A percentile compares a stretch with the other conserved stretches of the same genome.
phyloP scores from a whole-genome alignment of 495 filamentous ascomycete genomes.

The Penicillium turbatum region DNA sequence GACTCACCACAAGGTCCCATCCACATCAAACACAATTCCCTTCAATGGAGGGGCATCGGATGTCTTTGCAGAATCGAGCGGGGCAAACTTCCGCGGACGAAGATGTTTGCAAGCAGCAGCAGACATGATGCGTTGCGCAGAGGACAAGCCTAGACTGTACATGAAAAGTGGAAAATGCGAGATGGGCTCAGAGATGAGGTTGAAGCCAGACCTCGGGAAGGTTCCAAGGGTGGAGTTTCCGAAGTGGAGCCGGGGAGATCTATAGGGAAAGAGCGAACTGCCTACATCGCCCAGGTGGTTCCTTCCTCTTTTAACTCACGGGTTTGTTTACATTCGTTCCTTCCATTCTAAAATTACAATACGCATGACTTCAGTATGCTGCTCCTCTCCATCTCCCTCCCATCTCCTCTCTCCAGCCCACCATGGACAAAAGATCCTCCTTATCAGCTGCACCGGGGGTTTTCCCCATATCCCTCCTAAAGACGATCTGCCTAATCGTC shows the following conservation, averaged over 20 bases:
- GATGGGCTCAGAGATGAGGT: not conserved
- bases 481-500: conserved; percentile 12
- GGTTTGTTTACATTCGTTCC: not conserved
- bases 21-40: conserved; percentile 91
- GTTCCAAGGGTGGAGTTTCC: not conserved
- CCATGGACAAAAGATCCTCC: conserved; percentile 1
- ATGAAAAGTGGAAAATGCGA: conserved; percentile 3
- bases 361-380: not conserved
- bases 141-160: not conserved
- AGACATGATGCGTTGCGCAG: conserved; percentile 28
- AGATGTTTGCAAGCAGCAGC: conserved; percentile 20
- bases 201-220: not conserved
- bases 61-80: conserved; percentile 40
- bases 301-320: not conserved
- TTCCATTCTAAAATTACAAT: not conserved
- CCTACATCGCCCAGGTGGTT: not conserved
- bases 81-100: conserved; percentile 50
- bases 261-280: conserved; percentile 1
- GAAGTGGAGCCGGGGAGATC: conserved; percentile 6
- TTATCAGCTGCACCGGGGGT: not conserved
- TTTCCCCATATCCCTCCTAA: conserved; percentile 17
- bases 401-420: not conserved
- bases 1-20: conserved; percentile 85
- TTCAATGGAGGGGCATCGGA: conserved; percentile 55
- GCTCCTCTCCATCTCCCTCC: not conserved